Conservation (phyloP, 106 monocot genomes). For the Dioscorea dumetorum region DNA sequence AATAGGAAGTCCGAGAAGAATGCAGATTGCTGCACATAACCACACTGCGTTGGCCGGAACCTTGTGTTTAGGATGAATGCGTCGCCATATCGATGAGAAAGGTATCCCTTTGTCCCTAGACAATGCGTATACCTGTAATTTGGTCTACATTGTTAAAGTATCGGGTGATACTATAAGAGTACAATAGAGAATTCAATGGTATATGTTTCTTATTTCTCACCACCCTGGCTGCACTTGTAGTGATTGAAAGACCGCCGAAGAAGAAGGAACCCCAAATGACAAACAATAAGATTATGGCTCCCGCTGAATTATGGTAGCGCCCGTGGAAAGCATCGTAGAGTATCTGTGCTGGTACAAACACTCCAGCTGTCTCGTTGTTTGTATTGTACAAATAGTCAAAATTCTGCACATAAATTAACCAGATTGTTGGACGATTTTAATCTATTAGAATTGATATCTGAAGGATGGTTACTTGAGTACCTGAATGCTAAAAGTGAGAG, state of each 20-base stretch:
- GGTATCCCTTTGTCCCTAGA: slow-evolving; percentile 67
- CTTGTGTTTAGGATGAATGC: slow-evolving; percentile 63
- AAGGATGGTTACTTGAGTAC: slow-evolving; percentile 8
- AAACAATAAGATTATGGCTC: slow-evolving; percentile 63
- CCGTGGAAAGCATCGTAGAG: slow-evolving; percentile 84
- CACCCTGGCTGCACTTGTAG: slow-evolving; percentile 87
- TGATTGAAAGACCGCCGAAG: slow-evolving; percentile 87
- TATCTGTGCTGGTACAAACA: slow-evolving; percentile 64
- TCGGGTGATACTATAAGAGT: no score
- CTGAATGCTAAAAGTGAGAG: slow-evolving; percentile 91
- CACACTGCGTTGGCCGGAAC: slow-evolving; percentile 80
- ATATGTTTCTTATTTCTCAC: slow-evolving; percentile 18
- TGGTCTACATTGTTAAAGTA: no score
- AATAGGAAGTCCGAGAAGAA: slow-evolving; percentile 62
- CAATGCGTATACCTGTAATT: slow-evolving; percentile 61
- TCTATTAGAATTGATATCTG: neutral
- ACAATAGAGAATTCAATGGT: no score
- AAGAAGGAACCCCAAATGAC: slow-evolving; percentile 90
- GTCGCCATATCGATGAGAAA: slow-evolving; percentile 67
- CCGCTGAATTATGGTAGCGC: slow-evolving; percentile 49
- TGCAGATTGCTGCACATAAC: slow-evolving; percentile 56
- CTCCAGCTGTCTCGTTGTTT: slow-evolving; percentile 69
- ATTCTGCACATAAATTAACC: slow-evolving; percentile 24
- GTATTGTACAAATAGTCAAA: slow-evolving; percentile 58
- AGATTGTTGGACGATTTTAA: neutral